phyloP scores from a whole-genome alignment of 495 filamentous ascomycete genomes.

The Echria macrotheca region DNA sequence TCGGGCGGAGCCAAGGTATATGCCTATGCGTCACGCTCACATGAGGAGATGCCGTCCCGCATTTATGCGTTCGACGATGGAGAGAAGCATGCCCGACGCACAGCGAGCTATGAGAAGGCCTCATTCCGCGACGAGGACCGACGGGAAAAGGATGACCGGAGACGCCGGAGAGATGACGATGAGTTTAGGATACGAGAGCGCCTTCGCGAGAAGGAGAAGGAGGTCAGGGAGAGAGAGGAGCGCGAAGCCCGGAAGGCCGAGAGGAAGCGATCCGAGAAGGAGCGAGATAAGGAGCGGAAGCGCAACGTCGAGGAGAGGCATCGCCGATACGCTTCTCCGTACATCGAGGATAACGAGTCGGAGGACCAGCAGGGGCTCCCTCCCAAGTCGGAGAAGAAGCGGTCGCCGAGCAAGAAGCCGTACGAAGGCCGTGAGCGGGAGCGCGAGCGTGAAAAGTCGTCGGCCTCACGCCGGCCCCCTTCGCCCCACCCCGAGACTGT shows the following conservation, averaged over 20 bases:
- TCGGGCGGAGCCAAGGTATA: slow-evolving; percentile 31
- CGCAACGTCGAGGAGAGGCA: slow-evolving; percentile 34
- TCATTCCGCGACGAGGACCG: slow-evolving; percentile 34
- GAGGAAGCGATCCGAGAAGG: slow-evolving; percentile 26
- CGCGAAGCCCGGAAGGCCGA: slow-evolving; percentile 16
- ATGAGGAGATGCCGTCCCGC: slow-evolving; percentile 33
- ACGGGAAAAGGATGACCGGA: slow-evolving; percentile 23
- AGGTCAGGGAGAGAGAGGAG: slow-evolving; percentile 13
- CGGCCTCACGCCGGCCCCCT: slow-evolving; percentile 18
- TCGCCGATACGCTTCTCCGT: slow-evolving; percentile 24
- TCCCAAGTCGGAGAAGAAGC: slow-evolving; percentile 37
- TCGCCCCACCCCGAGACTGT: slow-evolving; percentile 13
- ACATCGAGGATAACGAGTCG: slow-evolving; percentile 25
- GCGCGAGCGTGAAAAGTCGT: slow-evolving; percentile 25
- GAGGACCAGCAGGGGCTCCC: slow-evolving; percentile 29
- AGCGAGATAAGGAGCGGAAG: slow-evolving; percentile 23
- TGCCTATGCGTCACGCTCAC: slow-evolving; percentile 34
- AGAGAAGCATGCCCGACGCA: slow-evolving; percentile 32
- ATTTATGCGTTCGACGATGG: slow-evolving; percentile 29
- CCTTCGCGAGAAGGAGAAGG: slow-evolving; percentile 15
- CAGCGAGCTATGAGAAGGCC: slow-evolving; percentile 43
- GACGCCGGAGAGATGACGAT: slow-evolving; percentile 29
- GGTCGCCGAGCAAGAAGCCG: slow-evolving; percentile 36
- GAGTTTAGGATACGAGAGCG: slow-evolving; percentile 24
- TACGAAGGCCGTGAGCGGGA: slow-evolving; percentile 23